Percentiles rank a stretch among this genome's conserved stretches.
These are phyloP conservation scores for Gnomoniopsis smithogilvyi DNA, from an alignment of 2,329 filamentous ascomycete species.

Conservation along the genomic window DNA sequence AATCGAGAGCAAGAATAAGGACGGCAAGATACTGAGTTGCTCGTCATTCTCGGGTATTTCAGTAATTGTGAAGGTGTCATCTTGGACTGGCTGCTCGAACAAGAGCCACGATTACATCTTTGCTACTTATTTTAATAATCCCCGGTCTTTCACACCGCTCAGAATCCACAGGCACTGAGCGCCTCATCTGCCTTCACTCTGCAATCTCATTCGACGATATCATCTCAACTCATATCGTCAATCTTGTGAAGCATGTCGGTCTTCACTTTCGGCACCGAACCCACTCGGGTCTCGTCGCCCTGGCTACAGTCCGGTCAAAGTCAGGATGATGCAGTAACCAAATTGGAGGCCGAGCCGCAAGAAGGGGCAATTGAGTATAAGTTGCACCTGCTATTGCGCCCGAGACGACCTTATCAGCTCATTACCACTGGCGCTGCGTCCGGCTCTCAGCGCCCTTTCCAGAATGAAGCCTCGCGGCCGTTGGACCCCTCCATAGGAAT, in stretches of 20 bases:
- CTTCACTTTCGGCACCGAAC: slow-evolving; percentile 90
- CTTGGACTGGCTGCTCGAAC: neutral
- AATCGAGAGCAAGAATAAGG: slow-evolving; percentile 19
- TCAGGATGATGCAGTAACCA: slow-evolving; percentile 53
- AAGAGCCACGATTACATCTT: neutral
- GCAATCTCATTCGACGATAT: neutral
- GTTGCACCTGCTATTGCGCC: slow-evolving; percentile 79
- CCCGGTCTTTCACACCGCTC: slow-evolving; percentile 10
- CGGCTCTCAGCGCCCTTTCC: slow-evolving; percentile 5
- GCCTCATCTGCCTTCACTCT: neutral
- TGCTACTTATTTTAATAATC: slow-evolving; percentile 1
- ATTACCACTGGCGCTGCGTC: slow-evolving; percentile 55
- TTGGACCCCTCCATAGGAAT: neutral
- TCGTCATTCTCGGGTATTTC: neutral
- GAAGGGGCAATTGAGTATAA: slow-evolving; percentile 97
- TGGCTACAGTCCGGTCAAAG: slow-evolving; percentile 65
- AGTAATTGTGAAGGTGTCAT: neutral
- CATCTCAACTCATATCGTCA: neutral
- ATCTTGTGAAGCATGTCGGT: slow-evolving; percentile 73
- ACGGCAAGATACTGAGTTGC: slow-evolving; percentile 12
- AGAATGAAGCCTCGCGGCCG: neutral
- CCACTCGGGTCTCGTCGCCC: slow-evolving; percentile 83
- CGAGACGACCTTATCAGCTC: slow-evolving; percentile 63
- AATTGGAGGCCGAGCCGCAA: slow-evolving; percentile 85
- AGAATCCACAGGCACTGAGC: neutral